These are phyloP conservation scores for Xylaria longipes DNA, from an alignment of 495 filamentous ascomycete genomes.

Conservation along the genomic window DNA sequence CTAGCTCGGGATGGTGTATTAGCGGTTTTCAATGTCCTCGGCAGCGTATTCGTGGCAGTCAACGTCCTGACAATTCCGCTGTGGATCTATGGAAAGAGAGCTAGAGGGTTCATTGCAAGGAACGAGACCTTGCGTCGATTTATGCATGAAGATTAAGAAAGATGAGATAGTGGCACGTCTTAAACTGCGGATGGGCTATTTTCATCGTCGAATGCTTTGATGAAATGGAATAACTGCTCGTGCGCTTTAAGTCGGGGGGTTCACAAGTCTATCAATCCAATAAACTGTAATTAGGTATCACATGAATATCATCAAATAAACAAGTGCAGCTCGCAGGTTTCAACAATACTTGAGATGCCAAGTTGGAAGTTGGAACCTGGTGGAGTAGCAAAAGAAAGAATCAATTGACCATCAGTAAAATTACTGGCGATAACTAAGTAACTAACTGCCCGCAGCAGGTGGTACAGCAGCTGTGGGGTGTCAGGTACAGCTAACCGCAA, in stretches of 20 bases:
- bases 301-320: not conserved
- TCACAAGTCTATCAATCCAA: not conserved
- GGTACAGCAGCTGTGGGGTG: not conserved
- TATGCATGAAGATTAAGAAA: slow-evolving; percentile 53
- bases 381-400: not conserved
- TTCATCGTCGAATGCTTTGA: not conserved
- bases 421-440: too few relatives aligned
- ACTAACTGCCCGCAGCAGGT: not conserved
- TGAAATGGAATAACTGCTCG: not conserved
- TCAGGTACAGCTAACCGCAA: slow-evolving; percentile 6
- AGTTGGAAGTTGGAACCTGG: not conserved
- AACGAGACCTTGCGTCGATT: slow-evolving; percentile 53
- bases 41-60: slow-evolving; percentile 53
- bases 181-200: not conserved
- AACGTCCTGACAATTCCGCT: slow-evolving; percentile 58
- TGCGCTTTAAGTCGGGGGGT: not conserved
- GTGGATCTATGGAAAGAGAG: slow-evolving; percentile 61
- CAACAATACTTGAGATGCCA: not conserved
- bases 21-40: slow-evolving; percentile 59
- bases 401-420: not conserved
- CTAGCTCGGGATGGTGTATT: slow-evolving; percentile 52
- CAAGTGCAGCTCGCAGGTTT: not conserved
- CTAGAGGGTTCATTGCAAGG: slow-evolving; percentile 52
- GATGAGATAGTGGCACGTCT: not conserved
- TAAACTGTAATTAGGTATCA: not conserved